Base-by-base conservation (phyloP, 257 asterid species). In the Nicotiana otophora region DNA sequence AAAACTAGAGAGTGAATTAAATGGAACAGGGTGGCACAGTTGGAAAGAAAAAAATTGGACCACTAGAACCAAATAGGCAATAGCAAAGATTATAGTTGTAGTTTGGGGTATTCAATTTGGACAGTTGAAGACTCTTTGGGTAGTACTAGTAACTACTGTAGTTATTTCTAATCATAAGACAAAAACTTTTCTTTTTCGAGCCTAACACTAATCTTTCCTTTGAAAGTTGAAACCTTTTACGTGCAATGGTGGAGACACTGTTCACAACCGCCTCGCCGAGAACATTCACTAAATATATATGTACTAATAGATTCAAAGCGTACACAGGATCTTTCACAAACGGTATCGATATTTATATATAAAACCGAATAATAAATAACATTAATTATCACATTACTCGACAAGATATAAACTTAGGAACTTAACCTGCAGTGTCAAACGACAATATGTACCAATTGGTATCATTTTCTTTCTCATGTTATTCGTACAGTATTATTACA, bases 21-120 rank as follows among this genome's bases (percentile, higher is more conserved):
- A 28, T 26, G 12, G 81, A 46, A 20, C 63, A 46, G 17, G 79
- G 66, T 48, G 81, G 69, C 88, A 82, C 84, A 70, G 88, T 65
- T 84, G 87, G 66, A 81, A 84, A 76, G 82, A n/a, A 26, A 67
- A 74, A 26, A 14, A 0, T 39, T 48, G 80, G 62, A 74, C 80
- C 80, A 48, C 62, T 6, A 9, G 82, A 77, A 76, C 80, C 80
- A 55, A 75, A 69, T 15, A 57, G 46, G 46, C 7, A 39, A 31
- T 30, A 48, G 61, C 64, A 64, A 48, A 61, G 31, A 30, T 19
- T 84, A 34, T 55, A 62, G 39, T 46, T 53, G 17, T 62, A 54
- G 33, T 48, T 81, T 64, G 30, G 23, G 20, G 61, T 36, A 70
- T 46, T 84, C 20, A 72, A 72, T 72, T 17, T 33, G 78, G 84